These are phyloP conservation scores for Linanthus parryae DNA, from an alignment of 148 eudicot genomes.

Conservation along the genomic window DNA sequence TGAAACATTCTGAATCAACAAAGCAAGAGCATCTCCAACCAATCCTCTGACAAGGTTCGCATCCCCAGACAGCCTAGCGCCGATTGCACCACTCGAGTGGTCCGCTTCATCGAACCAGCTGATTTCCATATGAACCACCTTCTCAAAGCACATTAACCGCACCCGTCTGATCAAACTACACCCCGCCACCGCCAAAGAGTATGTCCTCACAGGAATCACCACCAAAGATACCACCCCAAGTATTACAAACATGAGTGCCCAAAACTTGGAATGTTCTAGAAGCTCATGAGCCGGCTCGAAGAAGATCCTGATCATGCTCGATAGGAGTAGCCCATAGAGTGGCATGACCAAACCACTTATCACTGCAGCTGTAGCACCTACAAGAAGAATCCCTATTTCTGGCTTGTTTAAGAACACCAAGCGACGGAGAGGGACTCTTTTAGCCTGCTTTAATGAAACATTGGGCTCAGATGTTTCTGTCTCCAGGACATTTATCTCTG, in stretches of 20 bases:
- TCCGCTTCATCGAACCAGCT: slow-evolving; percentile 17
- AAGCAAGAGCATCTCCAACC: slow-evolving; percentile 14
- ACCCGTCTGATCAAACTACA: slow-evolving; percentile 15
- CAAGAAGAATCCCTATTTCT: slow-evolving; percentile 5
- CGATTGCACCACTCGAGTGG: slow-evolving; percentile 23
- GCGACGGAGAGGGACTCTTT: slow-evolving; percentile 8
- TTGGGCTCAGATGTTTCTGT: slow-evolving; percentile 1
- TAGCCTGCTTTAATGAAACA: neutral
- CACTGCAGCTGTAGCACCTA: slow-evolving; percentile 11
- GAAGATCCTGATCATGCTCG: slow-evolving; percentile 13
- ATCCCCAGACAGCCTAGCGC: slow-evolving; percentile 23
- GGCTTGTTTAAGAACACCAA: slow-evolving; percentile 19
- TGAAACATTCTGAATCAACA: slow-evolving; percentile 14
- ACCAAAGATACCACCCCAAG: slow-evolving; percentile 5
- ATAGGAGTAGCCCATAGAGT: slow-evolving; percentile 8
- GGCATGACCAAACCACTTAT: slow-evolving; percentile 12
- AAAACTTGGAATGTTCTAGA: slow-evolving; percentile 13
- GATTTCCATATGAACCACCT: slow-evolving; percentile 21
- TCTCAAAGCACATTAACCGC: slow-evolving; percentile 17
- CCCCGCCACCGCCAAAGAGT: slow-evolving; percentile 13
- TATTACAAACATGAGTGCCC: slow-evolving; percentile 13
- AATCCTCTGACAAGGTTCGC: slow-evolving; percentile 14
- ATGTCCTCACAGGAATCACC: neutral
- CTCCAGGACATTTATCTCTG: neutral
- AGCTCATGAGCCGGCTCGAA: slow-evolving; percentile 18